These are phyloP conservation scores for Pachysolen tannophilus DNA, from an alignment of 805 yeast species.

Conservation along the genomic window DNA sequence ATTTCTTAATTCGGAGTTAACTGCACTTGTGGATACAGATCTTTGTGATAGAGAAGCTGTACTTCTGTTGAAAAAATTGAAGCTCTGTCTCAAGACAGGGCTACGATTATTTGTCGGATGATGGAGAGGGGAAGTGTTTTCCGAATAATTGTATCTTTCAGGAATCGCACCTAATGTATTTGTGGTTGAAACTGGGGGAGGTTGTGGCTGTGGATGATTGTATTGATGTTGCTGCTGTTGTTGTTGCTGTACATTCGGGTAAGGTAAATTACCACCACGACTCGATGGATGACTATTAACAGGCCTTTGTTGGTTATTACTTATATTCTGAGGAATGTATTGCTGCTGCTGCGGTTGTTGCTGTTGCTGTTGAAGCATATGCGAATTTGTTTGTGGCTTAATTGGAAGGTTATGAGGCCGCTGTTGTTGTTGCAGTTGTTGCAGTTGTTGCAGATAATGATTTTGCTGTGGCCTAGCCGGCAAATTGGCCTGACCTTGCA, in stretches of 20 bases:
- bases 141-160: constrained; percentile 9
- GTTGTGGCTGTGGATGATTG: constrained; percentile 14
- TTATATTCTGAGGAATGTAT: constrained; percentile 4
- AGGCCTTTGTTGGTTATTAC: constrained; percentile 4
- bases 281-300: too few species aligned
- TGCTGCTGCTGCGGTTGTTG: constrained; percentile 7
- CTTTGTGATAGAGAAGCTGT: constrained; percentile 2
- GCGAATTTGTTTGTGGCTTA: not conserved
- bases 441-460: constrained; percentile 8
- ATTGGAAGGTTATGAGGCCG: constrained; percentile 3
- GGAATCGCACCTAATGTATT: constrained; percentile 11
- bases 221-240: constrained; percentile 15
- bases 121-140: not conserved
- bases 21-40: constrained; percentile 8
- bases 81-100: constrained; percentile 8
- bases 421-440: constrained; percentile 8
- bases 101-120: constrained; percentile 3
- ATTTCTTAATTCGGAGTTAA: constrained; percentile 3
- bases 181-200: not conserved
- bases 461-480: constrained; percentile 5
- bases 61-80: constrained; percentile 8
- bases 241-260: not conserved
- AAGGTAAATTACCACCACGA: too few species aligned
- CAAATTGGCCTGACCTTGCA: constrained; percentile 2
- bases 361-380: constrained; percentile 5